A percentile compares a stretch with the other conserved stretches of the same genome.
Conservation (phyloP, 1,284 basidiomycete species). For the Ceratobasidium sp. region DNA sequence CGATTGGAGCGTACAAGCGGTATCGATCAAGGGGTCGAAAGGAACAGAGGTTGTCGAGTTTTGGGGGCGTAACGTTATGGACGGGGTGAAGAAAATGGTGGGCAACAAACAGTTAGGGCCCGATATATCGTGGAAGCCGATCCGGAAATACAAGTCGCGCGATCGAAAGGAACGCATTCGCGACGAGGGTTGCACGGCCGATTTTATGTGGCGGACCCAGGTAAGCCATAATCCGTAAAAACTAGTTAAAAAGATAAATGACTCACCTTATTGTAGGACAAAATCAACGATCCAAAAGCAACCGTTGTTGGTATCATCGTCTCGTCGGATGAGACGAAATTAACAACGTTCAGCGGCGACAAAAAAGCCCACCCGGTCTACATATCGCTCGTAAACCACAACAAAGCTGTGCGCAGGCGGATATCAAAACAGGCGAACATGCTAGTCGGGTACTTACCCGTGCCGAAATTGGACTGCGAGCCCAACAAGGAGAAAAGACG, state of each 20-base stretch:
- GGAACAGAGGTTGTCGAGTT: constrained; percentile 53
- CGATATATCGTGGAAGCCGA: constrained; percentile 7
- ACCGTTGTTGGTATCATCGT: constrained; percentile 36
- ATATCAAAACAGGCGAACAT: constrained; percentile 34
- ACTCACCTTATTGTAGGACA: constrained; percentile 1
- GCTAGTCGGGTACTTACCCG: constrained; percentile 44
- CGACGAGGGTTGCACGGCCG: constrained; percentile 32
- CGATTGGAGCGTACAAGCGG: neutral
- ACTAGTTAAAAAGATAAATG: neutral
- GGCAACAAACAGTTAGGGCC: constrained; percentile 34
- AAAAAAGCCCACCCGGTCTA: constrained; percentile 49
- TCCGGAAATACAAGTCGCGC: neutral
- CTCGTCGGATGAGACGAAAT: constrained; percentile 46
- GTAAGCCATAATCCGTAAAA: constrained; percentile 9
- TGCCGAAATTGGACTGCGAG: constrained; percentile 24
- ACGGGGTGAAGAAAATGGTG: constrained; percentile 55
- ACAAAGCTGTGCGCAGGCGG: constrained; percentile 37
- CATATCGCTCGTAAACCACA: constrained; percentile 46
- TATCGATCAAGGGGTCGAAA: constrained; percentile 46
- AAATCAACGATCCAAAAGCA: constrained; percentile 15
- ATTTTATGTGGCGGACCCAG: constrained; percentile 43
- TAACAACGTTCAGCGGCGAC: constrained; percentile 40
- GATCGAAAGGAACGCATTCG: neutral
- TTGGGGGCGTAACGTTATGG: constrained; percentile 53
- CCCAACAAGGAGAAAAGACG: neutral